These are phyloP conservation scores for Talaromyces sp. DNA, from an alignment of 2,329 filamentous ascomycete species.

Conservation along the genomic window DNA sequence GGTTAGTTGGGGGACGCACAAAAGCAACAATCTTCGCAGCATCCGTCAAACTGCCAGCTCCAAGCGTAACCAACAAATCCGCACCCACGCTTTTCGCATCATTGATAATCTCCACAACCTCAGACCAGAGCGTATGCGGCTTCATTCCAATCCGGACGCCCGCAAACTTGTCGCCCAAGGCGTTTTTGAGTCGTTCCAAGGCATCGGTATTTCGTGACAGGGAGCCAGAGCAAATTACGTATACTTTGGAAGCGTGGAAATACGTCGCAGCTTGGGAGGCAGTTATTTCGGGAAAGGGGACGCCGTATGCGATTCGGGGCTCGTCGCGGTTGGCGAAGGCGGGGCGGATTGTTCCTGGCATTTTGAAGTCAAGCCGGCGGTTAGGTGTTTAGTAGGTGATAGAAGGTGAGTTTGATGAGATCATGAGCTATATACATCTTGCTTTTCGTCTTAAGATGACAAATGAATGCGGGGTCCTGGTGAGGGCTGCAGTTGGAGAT, in stretches of 20 bases:
- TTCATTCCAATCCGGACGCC: slow-evolving; percentile 52
- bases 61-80: slow-evolving; percentile 55
- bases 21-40: slow-evolving; percentile 53
- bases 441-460: not conserved
- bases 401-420: not conserved
- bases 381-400: not conserved
- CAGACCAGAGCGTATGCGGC: slow-evolving; percentile 54
- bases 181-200: slow-evolving; percentile 41
- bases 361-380: not conserved
- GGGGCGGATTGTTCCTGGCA: slow-evolving; percentile 33
- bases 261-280: slow-evolving; percentile 45
- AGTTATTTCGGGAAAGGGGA: slow-evolving; percentile 46
- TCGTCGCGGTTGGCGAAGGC: slow-evolving; percentile 36
- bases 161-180: slow-evolving; percentile 44
- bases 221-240: slow-evolving; percentile 52
- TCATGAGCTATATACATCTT: not conserved
- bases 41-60: slow-evolving; percentile 56
- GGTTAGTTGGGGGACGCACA: slow-evolving; percentile 24
- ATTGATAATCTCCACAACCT: slow-evolving; percentile 49
- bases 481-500: not conserved
- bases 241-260: slow-evolving; percentile 48
- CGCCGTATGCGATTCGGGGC: slow-evolving; percentile 48
- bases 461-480: not conserved
- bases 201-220: slow-evolving; percentile 48
- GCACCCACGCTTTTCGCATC: slow-evolving; percentile 39